These are phyloP conservation scores for Populus hybrid DNA, from an alignment of 441 rosid species.

Conservation along the genomic window DNA sequence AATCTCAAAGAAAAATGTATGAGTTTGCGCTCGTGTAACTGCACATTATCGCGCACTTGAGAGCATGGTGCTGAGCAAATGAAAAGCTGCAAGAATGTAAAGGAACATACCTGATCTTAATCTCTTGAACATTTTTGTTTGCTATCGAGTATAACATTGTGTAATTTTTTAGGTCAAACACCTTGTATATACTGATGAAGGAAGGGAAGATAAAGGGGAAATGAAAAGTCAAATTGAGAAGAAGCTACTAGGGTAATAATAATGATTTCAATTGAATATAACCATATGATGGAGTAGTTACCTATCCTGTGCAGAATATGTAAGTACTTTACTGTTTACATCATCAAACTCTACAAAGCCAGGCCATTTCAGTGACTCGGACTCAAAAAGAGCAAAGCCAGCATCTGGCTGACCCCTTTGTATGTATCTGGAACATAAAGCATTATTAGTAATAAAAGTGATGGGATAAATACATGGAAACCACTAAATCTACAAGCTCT, in stretches of 20 bases:
- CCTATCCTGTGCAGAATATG: conserved; percentile 71
- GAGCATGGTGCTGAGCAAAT: neutral
- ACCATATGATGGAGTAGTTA: conserved; percentile 9
- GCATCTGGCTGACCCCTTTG: conserved; percentile 56
- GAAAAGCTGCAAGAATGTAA: neutral
- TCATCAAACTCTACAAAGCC: conserved; percentile 84
- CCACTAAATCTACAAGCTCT: neutral
- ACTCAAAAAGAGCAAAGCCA: conserved; percentile 69
- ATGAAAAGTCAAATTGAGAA: neutral
- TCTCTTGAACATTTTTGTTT: conserved; percentile 48
- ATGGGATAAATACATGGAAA: neutral
- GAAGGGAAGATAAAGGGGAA: neutral
- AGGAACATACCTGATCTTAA: conserved; percentile 47
- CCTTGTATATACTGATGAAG: conserved; percentile 52
- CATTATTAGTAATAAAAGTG: neutral
- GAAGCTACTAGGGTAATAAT: neutral
- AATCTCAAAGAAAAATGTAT: neutral
- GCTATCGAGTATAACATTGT: conserved; percentile 53
- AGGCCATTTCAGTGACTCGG: conserved; percentile 70
- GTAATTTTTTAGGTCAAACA: conserved; percentile 59
- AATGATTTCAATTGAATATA: neutral
- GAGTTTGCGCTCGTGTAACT: neutral
- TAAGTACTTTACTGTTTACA: conserved; percentile 66
- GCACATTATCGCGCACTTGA: neutral
- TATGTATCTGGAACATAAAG: conserved; percentile 41